These are phyloP conservation scores for Dictyostelium intermedium DNA, from an alignment of 78 protist genomes.

Conservation along the genomic window DNA sequence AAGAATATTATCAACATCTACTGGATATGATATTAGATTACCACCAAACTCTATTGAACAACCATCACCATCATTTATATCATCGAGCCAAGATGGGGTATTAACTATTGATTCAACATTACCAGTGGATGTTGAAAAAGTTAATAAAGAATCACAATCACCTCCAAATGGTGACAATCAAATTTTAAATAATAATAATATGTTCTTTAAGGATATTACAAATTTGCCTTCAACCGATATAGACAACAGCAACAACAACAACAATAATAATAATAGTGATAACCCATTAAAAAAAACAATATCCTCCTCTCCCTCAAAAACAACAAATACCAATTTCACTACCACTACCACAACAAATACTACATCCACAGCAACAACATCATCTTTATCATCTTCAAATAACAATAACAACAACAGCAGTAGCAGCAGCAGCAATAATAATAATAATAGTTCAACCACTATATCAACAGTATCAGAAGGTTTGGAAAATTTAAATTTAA, in stretches of 20 bases:
- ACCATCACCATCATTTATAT: conserved; percentile 40
- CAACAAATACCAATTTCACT: background rate
- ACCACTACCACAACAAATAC: background rate
- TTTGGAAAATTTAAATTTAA: too few relatives aligned
- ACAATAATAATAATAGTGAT: background rate
- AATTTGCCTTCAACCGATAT: background rate
- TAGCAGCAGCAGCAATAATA: background rate
- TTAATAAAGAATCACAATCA: background rate
- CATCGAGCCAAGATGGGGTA: conserved; percentile 24
- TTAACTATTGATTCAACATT: conserved; percentile 11
- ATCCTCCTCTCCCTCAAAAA: background rate
- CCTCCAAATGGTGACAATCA: background rate
- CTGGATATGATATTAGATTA: conserved; percentile 31
- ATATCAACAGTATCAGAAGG: background rate
- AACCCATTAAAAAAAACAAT: background rate
- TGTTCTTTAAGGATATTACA: background rate
- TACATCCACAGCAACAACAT: background rate
- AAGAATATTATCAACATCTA: conserved; percentile 14
- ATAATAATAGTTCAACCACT: background rate
- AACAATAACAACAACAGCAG: background rate
- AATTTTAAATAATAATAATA: background rate
- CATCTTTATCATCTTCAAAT: background rate
- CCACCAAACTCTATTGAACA: conserved; percentile 8
- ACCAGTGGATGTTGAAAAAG: background rate
- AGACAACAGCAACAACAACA: background rate